Base-by-base conservation (phyloP, 148 eudicot genomes). In the Rhododendron kiyosumense region DNA sequence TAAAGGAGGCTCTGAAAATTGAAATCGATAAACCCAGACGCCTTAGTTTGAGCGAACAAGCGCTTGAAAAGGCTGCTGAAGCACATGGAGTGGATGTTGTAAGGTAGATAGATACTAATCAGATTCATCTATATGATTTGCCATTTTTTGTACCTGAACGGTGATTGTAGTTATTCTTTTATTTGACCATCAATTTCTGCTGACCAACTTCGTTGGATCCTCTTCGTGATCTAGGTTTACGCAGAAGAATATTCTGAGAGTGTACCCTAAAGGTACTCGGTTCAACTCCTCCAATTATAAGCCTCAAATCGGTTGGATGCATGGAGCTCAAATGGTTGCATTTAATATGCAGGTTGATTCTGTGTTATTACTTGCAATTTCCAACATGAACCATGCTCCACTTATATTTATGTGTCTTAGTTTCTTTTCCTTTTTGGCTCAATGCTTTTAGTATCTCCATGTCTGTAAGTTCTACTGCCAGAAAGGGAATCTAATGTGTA, bases 261-360 rank as follows among this genome's bases (percentile, higher is more conserved):
- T 96, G 69, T 96, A 93, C 74, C 98, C 98, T 32, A 96, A 92
- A 87, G 92, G 94, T 83, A 92, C 96, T 49, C 90, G 98, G 83
- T 86, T 96, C 85, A 90, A 89, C 87, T 96, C 98, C 79, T 93
- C 96, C 20, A 94, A 96, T 86, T 96, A 96, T 88, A 93, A 94
- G 83, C 98, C 98, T 20, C 85, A 92, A 57, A 82, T 89, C 26
- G 96, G 98, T 30, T 96, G 98, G 98, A 87, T 92, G 91, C 96
- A 94, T 88, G 98, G 98, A 87, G 98, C 98, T 92, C 98, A 96
- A 87, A 96, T 96, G 98, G 94, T 96, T 86, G 98, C 98, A 54
- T 94, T 96, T 85, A 96, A 96, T 83, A 96, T 94, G 98, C 98
- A 96, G 98, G 98, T 96, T 65, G 36, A 26, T 85, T 77, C 48